Percentiles rank a stretch among this genome's conserved stretches.
Conservation (phyloP, 2,329 filamentous ascomycete species). For the Microdochium trichocladiopsis region DNA sequence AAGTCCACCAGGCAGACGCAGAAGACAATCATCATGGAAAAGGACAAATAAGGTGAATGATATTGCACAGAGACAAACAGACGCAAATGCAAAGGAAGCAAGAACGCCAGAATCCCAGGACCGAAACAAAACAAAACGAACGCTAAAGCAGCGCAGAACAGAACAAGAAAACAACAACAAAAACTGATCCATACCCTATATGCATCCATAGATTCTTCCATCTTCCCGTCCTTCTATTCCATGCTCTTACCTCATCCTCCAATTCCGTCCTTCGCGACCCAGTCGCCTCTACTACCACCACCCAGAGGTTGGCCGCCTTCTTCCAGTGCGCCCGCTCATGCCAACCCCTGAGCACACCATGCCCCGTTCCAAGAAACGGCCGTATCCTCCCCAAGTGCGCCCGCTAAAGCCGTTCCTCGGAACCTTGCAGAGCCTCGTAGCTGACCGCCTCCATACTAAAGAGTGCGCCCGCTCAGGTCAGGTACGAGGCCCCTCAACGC, state of each 20-base stretch:
- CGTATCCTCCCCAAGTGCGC: neutral
- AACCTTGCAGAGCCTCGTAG: neutral
- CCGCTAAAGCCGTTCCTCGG: neutral
- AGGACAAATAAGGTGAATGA: neutral
- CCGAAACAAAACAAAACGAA: neutral
- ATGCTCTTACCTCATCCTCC: neutral
- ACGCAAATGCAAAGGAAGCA: neutral
- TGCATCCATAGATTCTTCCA: neutral
- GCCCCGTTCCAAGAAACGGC: neutral
- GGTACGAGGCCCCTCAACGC: neutral
- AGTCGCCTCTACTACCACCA: too few species aligned
- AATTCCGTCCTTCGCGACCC: neutral
- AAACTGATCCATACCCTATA: neutral
- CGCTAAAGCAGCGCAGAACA: too few species aligned
- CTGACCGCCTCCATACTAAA: neutral
- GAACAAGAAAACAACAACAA: neutral
- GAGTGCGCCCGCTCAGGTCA: neutral
- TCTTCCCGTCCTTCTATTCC: too few species aligned
- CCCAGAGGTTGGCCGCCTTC: neutral
- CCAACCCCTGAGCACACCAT: neutral
- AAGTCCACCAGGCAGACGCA: too few species aligned
- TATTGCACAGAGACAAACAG: neutral
- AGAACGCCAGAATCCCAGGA: neutral
- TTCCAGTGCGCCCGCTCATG: neutral
- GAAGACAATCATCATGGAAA: too few species aligned